Conservation (phyloP, 441 rosid genomes). For the Lepidium campestre region DNA sequence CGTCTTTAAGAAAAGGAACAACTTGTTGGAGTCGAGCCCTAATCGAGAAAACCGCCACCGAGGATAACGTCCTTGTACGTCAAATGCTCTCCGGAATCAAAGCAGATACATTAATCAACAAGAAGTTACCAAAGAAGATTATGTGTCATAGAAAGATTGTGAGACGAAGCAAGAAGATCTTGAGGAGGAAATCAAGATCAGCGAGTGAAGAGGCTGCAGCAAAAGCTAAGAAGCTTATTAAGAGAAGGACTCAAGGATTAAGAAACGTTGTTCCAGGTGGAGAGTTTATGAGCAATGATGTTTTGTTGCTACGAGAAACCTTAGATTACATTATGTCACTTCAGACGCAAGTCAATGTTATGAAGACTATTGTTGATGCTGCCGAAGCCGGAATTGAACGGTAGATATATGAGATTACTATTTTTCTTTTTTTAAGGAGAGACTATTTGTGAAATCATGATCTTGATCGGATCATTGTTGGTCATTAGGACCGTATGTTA, state of each 20-base stretch:
- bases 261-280: conserved; percentile 83
- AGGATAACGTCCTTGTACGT: conserved; percentile 31
- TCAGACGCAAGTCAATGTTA: conserved; percentile 76
- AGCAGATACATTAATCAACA: conserved; percentile 27
- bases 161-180: conserved; percentile 61
- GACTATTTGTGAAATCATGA: conserved; percentile 2
- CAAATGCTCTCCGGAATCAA: conserved; percentile 32
- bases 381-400: conserved; percentile 30
- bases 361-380: conserved; percentile 55
- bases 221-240: conserved; percentile 50
- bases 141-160: conserved; percentile 25
- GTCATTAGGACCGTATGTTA: conserved; percentile 6
- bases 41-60: conserved; percentile 44
- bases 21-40: conserved; percentile 86
- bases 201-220: conserved; percentile 18
- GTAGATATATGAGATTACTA: conserved; percentile 18
- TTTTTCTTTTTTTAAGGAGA: neutral
- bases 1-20: conserved; percentile 56
- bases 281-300: conserved; percentile 48
- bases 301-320: conserved; percentile 68
- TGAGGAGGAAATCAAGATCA: conserved; percentile 32
- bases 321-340: conserved; percentile 79
- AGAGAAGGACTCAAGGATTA: conserved; percentile 52
- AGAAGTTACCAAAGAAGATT: conserved; percentile 24
- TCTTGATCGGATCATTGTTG: conserved; percentile 6